A percentile compares a stretch with the other conserved stretches of the same genome.
Conservation (phyloP, 768 basidiomycete genomes). For the Collybiopsis luxurians region DNA sequence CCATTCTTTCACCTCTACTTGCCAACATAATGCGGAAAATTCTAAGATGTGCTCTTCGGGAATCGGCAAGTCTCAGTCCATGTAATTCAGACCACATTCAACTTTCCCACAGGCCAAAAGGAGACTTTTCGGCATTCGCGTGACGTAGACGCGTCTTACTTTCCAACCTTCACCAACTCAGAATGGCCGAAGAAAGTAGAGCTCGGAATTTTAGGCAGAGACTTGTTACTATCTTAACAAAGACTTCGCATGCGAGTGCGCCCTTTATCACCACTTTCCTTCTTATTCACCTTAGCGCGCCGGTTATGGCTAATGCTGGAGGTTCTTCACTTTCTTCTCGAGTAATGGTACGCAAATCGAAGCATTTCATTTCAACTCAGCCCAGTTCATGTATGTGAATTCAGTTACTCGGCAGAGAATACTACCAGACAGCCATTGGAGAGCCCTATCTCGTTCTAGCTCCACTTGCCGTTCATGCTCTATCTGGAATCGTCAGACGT, state of each 20-base stretch:
- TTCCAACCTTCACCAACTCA: too few species aligned
- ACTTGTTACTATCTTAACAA: conserved; percentile 41
- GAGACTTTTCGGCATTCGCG: too few species aligned
- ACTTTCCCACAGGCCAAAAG: too few species aligned
- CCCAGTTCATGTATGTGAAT: not conserved
- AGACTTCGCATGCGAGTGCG: conserved; percentile 62
- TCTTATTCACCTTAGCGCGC: conserved; percentile 76
- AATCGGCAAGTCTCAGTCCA: too few species aligned
- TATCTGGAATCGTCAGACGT: conserved; percentile 59
- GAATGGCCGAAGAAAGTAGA: too few species aligned
- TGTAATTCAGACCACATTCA: too few species aligned
- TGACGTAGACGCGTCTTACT: too few species aligned
- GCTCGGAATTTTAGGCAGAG: conserved; percentile 1
- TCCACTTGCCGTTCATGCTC: conserved; percentile 64
- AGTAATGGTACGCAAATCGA: conserved; percentile 57
- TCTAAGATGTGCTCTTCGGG: too few species aligned
- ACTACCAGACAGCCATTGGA: conserved; percentile 72
- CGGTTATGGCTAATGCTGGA: conserved; percentile 66
- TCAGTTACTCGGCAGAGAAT: conserved; percentile 80
- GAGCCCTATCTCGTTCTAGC: conserved; percentile 67
- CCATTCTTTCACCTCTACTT: too few species aligned
- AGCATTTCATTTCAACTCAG: not conserved
- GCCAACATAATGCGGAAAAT: too few species aligned
- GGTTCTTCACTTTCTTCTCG: conserved; percentile 67
- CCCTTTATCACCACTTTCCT: conserved; percentile 80